Evolutionary conservation across 495 filamentous ascomycete species (phyloP).

Genomic region (Tetracladium setigerum): DNA sequence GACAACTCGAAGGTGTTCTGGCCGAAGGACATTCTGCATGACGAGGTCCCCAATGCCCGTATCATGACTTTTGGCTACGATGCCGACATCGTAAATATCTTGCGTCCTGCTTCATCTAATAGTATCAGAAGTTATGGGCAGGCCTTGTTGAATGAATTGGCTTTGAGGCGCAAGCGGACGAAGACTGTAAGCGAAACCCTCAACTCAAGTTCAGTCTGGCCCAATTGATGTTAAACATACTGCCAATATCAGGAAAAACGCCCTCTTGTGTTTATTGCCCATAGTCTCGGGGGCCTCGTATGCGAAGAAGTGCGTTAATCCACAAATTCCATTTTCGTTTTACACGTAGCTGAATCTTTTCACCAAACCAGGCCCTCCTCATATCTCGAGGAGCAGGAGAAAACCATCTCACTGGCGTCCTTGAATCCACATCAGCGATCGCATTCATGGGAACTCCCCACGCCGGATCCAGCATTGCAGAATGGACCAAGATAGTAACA

Average conservation of each 20-base stretch:
- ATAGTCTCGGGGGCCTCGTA: slow-evolving; percentile 12
- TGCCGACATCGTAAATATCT: slow-evolving; percentile 16
- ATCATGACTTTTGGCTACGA: slow-evolving; percentile 26
- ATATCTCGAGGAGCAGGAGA: slow-evolving; percentile 1
- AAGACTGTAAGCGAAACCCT: neutral
- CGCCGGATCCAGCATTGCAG: slow-evolving; percentile 24
- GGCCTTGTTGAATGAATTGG: slow-evolving; percentile 10
- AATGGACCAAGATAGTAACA: slow-evolving; percentile 16
- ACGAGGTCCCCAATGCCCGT: slow-evolving; percentile 17
- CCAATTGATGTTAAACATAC: too few species aligned
- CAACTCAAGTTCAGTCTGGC: too few species aligned
- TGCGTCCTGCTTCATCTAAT: slow-evolving; percentile 10
- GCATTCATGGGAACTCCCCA: slow-evolving; percentile 36
- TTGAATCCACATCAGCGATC: slow-evolving; percentile 25
- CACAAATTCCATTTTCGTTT: neutral
- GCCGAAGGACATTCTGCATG: slow-evolving; percentile 18
- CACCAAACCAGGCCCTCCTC: neutral
- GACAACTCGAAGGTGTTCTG: slow-evolving; percentile 3
- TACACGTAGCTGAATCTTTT: neutral
- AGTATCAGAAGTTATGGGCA: slow-evolving; percentile 15
- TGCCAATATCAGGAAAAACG: neutral
- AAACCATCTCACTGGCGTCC: slow-evolving; percentile 22
- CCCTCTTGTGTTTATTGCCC: slow-evolving; percentile 16
- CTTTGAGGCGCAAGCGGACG: slow-evolving; percentile 7
- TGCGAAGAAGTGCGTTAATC: slow-evolving; percentile 3